These are phyloP conservation scores for Peronospora destructor DNA, from an alignment of 352 stramenopile genomes.

Conservation along the genomic window DNA sequence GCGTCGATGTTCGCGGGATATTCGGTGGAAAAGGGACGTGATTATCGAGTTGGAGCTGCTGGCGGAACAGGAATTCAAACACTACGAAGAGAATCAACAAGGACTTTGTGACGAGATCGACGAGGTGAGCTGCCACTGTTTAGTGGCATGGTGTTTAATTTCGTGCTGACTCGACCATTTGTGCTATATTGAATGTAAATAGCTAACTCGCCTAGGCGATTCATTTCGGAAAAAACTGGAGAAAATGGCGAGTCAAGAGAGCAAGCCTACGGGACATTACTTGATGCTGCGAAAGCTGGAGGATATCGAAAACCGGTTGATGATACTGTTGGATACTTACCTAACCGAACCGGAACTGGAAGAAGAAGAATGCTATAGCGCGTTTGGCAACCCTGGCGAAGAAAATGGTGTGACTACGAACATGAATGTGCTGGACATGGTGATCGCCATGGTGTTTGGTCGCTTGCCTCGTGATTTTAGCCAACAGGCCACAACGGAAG, in stretches of 20 bases:
- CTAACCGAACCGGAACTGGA: slow-evolving; percentile 51
- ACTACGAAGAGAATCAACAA: slow-evolving; percentile 40
- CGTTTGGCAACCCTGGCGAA: slow-evolving; percentile 27
- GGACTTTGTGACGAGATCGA: slow-evolving; percentile 71
- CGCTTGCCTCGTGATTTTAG: slow-evolving; percentile 67
- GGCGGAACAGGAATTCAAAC: slow-evolving; percentile 52
- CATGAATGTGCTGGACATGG: slow-evolving; percentile 85
- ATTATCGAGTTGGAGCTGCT: slow-evolving; percentile 61
- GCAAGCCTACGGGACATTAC: slow-evolving; percentile 31
- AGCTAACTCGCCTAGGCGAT: slow-evolving; percentile 57
- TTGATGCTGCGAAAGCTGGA: slow-evolving; percentile 73
- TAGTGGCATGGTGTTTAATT: not conserved
- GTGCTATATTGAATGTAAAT: not conserved
- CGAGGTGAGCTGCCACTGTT: slow-evolving; percentile 22
- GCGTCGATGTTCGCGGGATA: slow-evolving; percentile 60
- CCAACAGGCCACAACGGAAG: slow-evolving; percentile 43
- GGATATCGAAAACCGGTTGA: slow-evolving; percentile 67
- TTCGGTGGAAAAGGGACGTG: slow-evolving; percentile 77
- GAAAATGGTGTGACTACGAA: slow-evolving; percentile 22
- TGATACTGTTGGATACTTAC: slow-evolving; percentile 50
- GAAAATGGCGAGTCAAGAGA: slow-evolving; percentile 18
- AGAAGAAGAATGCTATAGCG: slow-evolving; percentile 39
- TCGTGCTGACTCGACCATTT: slow-evolving; percentile 1
- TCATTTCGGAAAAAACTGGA: slow-evolving; percentile 61
- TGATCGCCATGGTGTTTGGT: slow-evolving; percentile 79